Evolutionary conservation across 2,329 filamentous ascomycete genomes (phyloP).

Genomic region (Phyllosticta ampelicida): DNA sequence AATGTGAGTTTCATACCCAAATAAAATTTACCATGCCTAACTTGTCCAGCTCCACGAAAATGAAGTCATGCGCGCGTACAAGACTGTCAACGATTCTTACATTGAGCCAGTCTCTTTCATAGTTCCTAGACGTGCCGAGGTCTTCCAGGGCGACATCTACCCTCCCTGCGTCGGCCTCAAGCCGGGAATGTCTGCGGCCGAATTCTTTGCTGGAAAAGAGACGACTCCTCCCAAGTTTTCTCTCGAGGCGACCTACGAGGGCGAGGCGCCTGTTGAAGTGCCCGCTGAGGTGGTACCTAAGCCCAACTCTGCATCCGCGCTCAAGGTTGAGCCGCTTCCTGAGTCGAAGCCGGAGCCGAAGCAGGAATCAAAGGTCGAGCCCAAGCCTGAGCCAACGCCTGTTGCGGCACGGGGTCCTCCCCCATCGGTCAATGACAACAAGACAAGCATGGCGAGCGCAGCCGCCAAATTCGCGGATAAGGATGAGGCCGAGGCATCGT

Average conservation of each 20-base stretch:
- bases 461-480: conserved; percentile 79
- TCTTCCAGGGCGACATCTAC: conserved; percentile 95
- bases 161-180: conserved; percentile 73
- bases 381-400: conserved; percentile 39
- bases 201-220: conserved; percentile 82
- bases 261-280: conserved; percentile 67
- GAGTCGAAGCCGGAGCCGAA: conserved; percentile 40
- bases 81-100: conserved; percentile 89
- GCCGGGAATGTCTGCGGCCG: conserved; percentile 64
- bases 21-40: conserved; percentile 12
- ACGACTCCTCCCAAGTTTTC: conserved; percentile 84
- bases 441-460: conserved; percentile 73
- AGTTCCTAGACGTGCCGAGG: conserved; percentile 83
- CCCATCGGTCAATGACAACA: conserved; percentile 71
- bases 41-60: conserved; percentile 69
- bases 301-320: conserved; percentile 26
- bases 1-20: conserved; percentile 48
- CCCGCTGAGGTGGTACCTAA: conserved; percentile 54
- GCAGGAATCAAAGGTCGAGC: conserved; percentile 32
- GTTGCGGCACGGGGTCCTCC: conserved; percentile 42
- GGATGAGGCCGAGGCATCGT: conserved; percentile 47
- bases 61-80: conserved; percentile 90
- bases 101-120: conserved; percentile 98
- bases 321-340: conserved; percentile 41
- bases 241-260: conserved; percentile 83